Conservation (phyloP, 805 yeast genomes). For the Yarrowia deformans region DNA sequence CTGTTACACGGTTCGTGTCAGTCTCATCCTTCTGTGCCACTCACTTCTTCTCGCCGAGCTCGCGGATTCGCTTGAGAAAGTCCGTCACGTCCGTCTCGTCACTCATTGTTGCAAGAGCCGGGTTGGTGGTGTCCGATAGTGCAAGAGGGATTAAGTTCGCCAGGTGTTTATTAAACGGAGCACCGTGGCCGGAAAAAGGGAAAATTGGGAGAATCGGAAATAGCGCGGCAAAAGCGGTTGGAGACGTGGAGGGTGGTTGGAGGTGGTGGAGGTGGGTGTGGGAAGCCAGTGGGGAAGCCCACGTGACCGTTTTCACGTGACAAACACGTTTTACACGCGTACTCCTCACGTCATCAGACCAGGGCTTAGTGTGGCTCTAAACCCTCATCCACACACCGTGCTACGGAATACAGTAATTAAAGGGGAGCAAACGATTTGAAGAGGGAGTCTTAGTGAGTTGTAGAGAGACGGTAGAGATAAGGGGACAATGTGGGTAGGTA, state of each 20-base stretch:
- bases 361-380: too few species aligned
- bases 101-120: slow-evolving; percentile 28
- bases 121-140: background rate
- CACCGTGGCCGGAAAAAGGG: slow-evolving; percentile 2
- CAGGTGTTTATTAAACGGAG: slow-evolving; percentile 17
- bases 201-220: slow-evolving; percentile 25
- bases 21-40: too few species aligned
- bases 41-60: slow-evolving; percentile 48
- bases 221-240: background rate
- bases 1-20: too few species aligned
- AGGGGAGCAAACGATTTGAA: too few species aligned
- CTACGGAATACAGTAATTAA: too few species aligned
- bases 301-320: background rate
- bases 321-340: background rate
- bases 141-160: slow-evolving; percentile 35
- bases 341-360: too few species aligned
- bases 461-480: too few species aligned
- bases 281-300: background rate
- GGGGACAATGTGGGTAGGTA: too few species aligned
- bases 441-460: too few species aligned
- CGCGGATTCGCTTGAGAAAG: slow-evolving; percentile 46
- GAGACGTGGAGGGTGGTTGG: background rate
- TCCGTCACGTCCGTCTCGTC: slow-evolving; percentile 46
- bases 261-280: too few species aligned
- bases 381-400: too few species aligned